Evolutionary conservation across 2,329 filamentous ascomycete species (phyloP).

Genomic region (Mycosphaerella arachidis): DNA sequence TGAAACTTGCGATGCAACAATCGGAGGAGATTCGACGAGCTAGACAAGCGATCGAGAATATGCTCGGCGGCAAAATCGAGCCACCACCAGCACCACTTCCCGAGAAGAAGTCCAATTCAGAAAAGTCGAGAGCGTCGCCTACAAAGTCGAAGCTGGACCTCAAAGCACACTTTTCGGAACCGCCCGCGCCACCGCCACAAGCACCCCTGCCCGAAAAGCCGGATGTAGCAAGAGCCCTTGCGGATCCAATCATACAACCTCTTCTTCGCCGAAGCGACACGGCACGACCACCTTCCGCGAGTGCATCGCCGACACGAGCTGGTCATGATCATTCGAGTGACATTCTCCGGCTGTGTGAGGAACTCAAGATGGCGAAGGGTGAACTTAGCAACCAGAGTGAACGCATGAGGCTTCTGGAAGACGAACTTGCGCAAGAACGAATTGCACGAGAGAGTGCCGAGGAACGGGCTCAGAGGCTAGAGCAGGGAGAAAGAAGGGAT

Average conservation of each 20-base stretch:
- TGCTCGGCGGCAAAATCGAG: constrained; percentile 66
- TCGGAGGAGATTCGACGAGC: constrained; percentile 79
- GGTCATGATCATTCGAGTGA: constrained; percentile 63
- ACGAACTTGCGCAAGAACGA: constrained; percentile 71
- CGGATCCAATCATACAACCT: constrained; percentile 47
- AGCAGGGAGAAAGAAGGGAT: constrained; percentile 52
- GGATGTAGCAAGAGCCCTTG: constrained; percentile 55
- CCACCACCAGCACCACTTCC: constrained; percentile 32
- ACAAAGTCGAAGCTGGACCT: constrained; percentile 65
- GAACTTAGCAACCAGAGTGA: constrained; percentile 80
- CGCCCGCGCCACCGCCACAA: constrained; percentile 86
- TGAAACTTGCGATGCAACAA: constrained; percentile 84
- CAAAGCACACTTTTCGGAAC: constrained; percentile 84
- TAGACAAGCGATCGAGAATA: constrained; percentile 70
- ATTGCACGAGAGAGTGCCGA: constrained; percentile 79
- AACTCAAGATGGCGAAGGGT: constrained; percentile 74
- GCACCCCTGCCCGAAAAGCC: constrained; percentile 93
- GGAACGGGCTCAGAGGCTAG: constrained; percentile 68
- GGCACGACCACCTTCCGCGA: constrained; percentile 59
- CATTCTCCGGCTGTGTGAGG: constrained; percentile 78
- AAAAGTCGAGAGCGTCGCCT: constrained; percentile 42
- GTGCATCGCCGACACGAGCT: constrained; percentile 55
- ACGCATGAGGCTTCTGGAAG: constrained; percentile 76
- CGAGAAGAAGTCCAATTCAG: constrained; percentile 45
- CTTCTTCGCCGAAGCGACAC: constrained; percentile 72